These are phyloP conservation scores for Tetrastigma voinierianum DNA, from an alignment of 164 flowering plant species.

Conservation along the genomic window DNA sequence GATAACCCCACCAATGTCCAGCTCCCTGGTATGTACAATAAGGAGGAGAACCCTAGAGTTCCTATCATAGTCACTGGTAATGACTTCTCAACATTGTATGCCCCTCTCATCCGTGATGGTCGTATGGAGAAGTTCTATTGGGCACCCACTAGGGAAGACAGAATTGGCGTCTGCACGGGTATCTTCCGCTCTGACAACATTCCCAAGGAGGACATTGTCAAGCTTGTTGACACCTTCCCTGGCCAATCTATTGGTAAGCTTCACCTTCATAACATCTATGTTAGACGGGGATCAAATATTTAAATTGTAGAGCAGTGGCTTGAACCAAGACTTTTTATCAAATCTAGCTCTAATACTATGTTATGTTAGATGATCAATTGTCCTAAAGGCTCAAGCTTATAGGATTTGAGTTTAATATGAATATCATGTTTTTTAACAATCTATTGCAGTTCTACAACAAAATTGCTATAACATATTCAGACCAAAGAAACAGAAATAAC, in stretches of 20 bases:
- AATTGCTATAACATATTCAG: no score
- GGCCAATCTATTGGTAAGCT: constrained; percentile 52
- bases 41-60: constrained; percentile 50
- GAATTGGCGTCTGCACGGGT: constrained; percentile 47
- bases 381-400: no score
- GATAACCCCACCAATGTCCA: constrained; percentile 57
- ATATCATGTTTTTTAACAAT: no score
- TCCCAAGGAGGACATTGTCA: constrained; percentile 36
- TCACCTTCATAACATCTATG: not conserved
- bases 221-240: constrained; percentile 49
- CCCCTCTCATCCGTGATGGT: constrained; percentile 52
- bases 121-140: constrained; percentile 59
- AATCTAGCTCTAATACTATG: no score
- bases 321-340: no score
- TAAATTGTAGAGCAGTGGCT: no score
- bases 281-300: no score
- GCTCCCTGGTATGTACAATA: constrained; percentile 54
- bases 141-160: constrained; percentile 51
- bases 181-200: constrained; percentile 41
- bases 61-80: constrained; percentile 51
- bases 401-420: no score
- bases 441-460: no score
- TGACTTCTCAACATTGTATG: constrained; percentile 50
- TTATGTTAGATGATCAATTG: no score
- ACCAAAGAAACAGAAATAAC: no score